phyloP scores from a whole-genome alignment of 305 asterid species.

The Petunia hybrid region DNA sequence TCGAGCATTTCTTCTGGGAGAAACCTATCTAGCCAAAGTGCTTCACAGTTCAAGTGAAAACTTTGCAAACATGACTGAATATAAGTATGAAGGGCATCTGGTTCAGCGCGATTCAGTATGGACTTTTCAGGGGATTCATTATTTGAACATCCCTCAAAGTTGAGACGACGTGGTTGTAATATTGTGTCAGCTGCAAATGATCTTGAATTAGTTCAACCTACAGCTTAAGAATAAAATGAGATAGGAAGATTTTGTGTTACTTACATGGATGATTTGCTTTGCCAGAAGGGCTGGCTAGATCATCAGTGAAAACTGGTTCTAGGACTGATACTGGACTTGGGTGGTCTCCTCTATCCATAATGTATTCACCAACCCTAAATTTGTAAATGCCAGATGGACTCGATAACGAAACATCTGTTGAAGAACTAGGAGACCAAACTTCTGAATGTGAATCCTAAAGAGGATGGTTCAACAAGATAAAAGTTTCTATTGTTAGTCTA shows the following conservation, averaged over 20 bases:
- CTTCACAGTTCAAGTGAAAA: conserved; percentile 59
- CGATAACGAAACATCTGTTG: conserved; percentile 52
- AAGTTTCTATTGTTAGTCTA: not conserved
- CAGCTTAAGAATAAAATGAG: not conserved
- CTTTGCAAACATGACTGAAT: conserved; percentile 64
- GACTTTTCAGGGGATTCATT: conserved; percentile 43
- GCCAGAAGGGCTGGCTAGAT: conserved; percentile 60
- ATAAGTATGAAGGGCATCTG: conserved; percentile 51
- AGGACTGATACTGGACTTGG: conserved; percentile 93
- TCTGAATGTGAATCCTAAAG: conserved; percentile 56
- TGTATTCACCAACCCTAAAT: conserved; percentile 40
- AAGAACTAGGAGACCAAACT: conserved; percentile 48
- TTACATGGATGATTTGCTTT: conserved; percentile 52
- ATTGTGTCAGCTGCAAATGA: conserved; percentile 45
- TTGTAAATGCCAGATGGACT: conserved; percentile 46
- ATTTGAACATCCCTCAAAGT: conserved; percentile 57
- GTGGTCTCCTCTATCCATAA: conserved; percentile 68
- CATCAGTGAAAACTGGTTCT: conserved; percentile 66
- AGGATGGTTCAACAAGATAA: not conserved
- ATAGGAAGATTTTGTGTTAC: conserved; percentile 22
- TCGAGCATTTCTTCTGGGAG: conserved; percentile 52
- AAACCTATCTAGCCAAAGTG: conserved; percentile 44
- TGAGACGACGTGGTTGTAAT: conserved; percentile 61
- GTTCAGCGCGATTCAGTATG: conserved; percentile 27
- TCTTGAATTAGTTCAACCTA: conserved; percentile 30